Evolutionary conservation across 2,329 filamentous ascomycete genomes (phyloP).

Genomic region (Diaporthe sp.): DNA sequence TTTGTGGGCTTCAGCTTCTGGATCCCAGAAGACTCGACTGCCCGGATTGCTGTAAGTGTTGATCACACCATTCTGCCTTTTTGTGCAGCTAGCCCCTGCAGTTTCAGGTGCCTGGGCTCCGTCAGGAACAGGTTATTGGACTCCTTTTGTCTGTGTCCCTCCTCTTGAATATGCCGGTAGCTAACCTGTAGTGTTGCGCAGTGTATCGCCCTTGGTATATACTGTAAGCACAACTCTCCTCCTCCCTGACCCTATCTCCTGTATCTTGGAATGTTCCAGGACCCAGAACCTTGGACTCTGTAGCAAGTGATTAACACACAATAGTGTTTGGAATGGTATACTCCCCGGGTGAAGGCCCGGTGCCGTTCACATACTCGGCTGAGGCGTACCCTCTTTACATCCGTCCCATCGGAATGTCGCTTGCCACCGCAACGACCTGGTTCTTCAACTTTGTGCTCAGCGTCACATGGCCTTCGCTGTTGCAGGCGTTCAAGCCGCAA

Average conservation of each 20-base stretch:
- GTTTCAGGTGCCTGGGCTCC: background rate
- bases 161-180: accelerated
- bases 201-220: slow-evolving; percentile 60
- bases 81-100: background rate
- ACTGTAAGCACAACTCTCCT: slow-evolving; percentile 43
- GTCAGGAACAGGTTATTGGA: too few species aligned
- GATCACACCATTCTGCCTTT: background rate
- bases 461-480: slow-evolving; percentile 59
- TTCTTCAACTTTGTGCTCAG: slow-evolving; percentile 55
- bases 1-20: slow-evolving; percentile 60
- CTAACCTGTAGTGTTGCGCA: background rate
- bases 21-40: slow-evolving; percentile 49
- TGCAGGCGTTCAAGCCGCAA: slow-evolving; percentile 54
- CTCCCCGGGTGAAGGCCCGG: slow-evolving; percentile 69
- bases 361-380: slow-evolving; percentile 75
- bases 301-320: too few species aligned
- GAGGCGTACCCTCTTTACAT: slow-evolving; percentile 75
- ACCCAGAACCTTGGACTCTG: too few species aligned
- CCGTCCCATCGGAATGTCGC: slow-evolving; percentile 69
- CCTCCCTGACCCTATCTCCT: too few species aligned
- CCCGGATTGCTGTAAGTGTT: slow-evolving; percentile 46
- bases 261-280: too few species aligned
- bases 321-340: slow-evolving; percentile 57
- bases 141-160: background rate
- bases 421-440: slow-evolving; percentile 65